Evolutionary conservation across 768 basidiomycete genomes (phyloP).

Genomic region (Mycena capillaripes): DNA sequence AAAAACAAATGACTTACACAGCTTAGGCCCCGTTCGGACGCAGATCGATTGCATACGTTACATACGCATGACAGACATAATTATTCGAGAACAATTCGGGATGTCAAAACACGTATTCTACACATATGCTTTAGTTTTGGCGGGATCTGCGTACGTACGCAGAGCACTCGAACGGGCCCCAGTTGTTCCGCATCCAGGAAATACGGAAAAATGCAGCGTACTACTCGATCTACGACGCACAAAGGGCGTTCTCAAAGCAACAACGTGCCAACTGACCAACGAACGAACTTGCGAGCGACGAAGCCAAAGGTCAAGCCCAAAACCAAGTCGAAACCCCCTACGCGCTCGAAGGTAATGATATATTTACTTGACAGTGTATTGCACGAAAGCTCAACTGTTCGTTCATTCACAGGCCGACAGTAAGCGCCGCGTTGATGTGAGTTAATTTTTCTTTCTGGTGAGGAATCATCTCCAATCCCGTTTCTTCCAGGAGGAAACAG

Average conservation of each 20-base stretch:
- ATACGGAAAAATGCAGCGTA: background rate
- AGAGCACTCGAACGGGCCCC: background rate
- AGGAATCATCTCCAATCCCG: constrained; percentile 1
- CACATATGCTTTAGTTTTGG: background rate
- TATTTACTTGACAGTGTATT: background rate
- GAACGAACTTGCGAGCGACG: constrained; percentile 5
- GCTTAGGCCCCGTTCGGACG: background rate
- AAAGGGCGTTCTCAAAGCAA: constrained; percentile 2
- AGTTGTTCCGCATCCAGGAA: background rate
- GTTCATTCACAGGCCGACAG: constrained; percentile 1
- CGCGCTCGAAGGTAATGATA: constrained; percentile 6
- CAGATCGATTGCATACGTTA: background rate
- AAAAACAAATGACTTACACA: background rate
- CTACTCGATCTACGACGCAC: constrained; percentile 1
- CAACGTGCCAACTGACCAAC: constrained; percentile 1
- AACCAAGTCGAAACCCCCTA: constrained; percentile 5
- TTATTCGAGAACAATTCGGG: background rate
- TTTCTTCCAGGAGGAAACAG: constrained; percentile 10
- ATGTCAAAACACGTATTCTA: background rate
- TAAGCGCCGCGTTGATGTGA: constrained; percentile 6
- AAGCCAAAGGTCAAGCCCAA: constrained; percentile 5
- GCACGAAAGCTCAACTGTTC: constrained; percentile 1
- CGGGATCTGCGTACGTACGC: background rate
- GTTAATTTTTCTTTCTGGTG: constrained; percentile 7
- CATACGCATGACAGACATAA: too few relatives aligned